Percentiles rank a stretch among this genome's conserved stretches.
Conservation (phyloP, 495 filamentous ascomycete genomes). For the Paragyromitra xinjiangensis region DNA sequence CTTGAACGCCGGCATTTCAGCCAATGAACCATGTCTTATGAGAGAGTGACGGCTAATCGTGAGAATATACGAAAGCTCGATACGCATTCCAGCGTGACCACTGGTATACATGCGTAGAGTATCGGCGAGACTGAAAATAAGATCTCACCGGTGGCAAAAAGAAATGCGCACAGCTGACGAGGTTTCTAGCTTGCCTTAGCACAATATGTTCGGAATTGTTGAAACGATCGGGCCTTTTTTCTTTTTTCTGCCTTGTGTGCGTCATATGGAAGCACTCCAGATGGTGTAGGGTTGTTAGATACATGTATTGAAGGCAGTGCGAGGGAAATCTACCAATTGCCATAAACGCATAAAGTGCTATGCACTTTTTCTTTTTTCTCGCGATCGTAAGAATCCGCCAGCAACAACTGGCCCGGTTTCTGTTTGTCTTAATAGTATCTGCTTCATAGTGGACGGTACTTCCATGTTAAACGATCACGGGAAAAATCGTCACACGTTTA, state of each 20-base stretch:
- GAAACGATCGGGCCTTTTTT: constrained; percentile 25
- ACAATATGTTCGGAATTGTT: constrained; percentile 1
- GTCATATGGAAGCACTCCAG: neutral
- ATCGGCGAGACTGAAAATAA: constrained; percentile 18
- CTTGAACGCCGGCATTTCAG: constrained; percentile 27
- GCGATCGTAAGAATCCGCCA: constrained; percentile 25
- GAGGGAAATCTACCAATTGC: constrained; percentile 10
- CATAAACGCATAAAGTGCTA: neutral
- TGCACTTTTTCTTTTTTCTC: constrained; percentile 1
- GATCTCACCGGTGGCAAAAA: constrained; percentile 34
- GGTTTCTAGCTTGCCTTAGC: constrained; percentile 14
- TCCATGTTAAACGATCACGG: constrained; percentile 8
- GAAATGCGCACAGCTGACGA: constrained; percentile 32
- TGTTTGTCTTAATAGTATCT: neutral
- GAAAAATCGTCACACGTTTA: neutral
- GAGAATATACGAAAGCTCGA: neutral
- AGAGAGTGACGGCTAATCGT: constrained; percentile 12
- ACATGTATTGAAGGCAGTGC: neutral
- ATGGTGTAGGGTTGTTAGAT: constrained; percentile 6
- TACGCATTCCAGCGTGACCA: constrained; percentile 21
- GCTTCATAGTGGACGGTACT: neutral
- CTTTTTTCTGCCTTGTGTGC: constrained; percentile 19
- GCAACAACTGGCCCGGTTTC: constrained; percentile 29
- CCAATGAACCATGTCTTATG: neutral
- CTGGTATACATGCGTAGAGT: constrained; percentile 1